phyloP scores from a whole-genome alignment of 305 asterid species.

The Vinca major region DNA sequence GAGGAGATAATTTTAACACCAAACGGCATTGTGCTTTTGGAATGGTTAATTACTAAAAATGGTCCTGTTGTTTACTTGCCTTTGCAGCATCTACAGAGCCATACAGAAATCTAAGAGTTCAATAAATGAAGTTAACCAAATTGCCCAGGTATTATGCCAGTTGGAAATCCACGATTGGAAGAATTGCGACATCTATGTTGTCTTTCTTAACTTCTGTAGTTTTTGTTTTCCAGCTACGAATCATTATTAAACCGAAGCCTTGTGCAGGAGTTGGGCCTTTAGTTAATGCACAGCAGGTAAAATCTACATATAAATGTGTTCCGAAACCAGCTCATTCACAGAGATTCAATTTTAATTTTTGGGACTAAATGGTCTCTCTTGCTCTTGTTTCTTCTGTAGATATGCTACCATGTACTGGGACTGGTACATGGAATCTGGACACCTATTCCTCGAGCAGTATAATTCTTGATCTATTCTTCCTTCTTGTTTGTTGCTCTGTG shows the following conservation, averaged over 20 bases:
- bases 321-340: not conserved
- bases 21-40: not conserved
- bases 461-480: slow-evolving; percentile 20
- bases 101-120: slow-evolving; percentile 66
- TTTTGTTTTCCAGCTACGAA: slow-evolving; percentile 59
- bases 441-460: slow-evolving; percentile 87
- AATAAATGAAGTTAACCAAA: slow-evolving; percentile 81
- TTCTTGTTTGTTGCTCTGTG: slow-evolving; percentile 6
- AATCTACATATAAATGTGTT: not conserved
- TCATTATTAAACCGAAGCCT: slow-evolving; percentile 74
- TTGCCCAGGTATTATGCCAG: slow-evolving; percentile 58
- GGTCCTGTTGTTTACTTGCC: slow-evolving; percentile 12
- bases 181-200: slow-evolving; percentile 12
- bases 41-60: not conserved
- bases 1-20: not conserved
- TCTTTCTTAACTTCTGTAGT: slow-evolving; percentile 21
- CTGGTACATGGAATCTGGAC: slow-evolving; percentile 90
- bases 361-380: slow-evolving; percentile 11
- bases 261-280: slow-evolving; percentile 80
- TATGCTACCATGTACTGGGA: slow-evolving; percentile 94
- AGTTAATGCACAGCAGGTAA: slow-evolving; percentile 83
- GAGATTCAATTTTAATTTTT: not conserved
- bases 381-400: slow-evolving; percentile 34
- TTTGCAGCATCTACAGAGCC: slow-evolving; percentile 69
- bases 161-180: slow-evolving; percentile 15